Percentiles rank a stretch among this genome's conserved stretches.
phyloP scores from a whole-genome alignment of 257 asterid genomes.

The Solanum ossicruentum region DNA sequence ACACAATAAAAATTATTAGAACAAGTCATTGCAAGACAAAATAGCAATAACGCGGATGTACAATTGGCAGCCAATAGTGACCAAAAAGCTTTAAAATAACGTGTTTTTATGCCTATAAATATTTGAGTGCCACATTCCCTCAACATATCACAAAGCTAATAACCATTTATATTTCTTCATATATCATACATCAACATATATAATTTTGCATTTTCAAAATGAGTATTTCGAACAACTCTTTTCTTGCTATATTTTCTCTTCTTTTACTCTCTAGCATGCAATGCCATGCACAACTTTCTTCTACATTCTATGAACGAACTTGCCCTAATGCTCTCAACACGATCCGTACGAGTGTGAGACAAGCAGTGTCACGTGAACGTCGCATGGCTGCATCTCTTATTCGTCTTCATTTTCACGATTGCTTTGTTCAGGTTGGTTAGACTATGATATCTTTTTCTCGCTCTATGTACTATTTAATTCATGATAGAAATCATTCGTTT shows the following conservation, averaged over 20 bases:
- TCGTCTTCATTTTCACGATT: background rate
- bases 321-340: background rate
- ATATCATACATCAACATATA: background rate
- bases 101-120: background rate
- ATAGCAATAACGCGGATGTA: background rate
- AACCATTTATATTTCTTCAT: background rate
- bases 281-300: background rate
- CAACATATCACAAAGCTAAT: background rate
- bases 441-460: background rate
- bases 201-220: background rate
- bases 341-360: background rate
- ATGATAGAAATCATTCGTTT: background rate
- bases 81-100: background rate
- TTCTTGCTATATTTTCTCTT: background rate
- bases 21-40: background rate
- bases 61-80: background rate
- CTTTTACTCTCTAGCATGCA: background rate
- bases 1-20: background rate
- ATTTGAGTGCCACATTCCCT: background rate
- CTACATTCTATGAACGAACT: background rate
- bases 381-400: background rate
- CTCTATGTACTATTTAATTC: background rate
- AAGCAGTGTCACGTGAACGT: background rate
- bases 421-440: background rate
- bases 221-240: background rate